Evolutionary conservation across 2,329 filamentous ascomycete genomes (phyloP), one percentile per base, ranked within the genome.

Genomic region (Domatiomyces globalis): DNA sequence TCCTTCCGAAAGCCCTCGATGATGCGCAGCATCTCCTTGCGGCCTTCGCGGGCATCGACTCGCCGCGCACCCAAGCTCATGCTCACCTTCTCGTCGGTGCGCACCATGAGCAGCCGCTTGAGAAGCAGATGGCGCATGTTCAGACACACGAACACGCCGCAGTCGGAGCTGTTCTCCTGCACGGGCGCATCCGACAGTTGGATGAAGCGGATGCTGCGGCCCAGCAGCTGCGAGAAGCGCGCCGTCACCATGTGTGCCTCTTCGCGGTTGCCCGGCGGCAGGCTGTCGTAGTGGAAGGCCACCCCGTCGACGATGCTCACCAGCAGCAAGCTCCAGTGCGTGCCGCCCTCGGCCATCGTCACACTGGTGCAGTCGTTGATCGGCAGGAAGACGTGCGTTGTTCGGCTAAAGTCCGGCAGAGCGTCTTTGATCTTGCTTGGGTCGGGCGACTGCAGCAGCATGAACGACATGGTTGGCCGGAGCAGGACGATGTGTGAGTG

Each of bases 241-340:
- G 77, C 70, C 0, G 84, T 80, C 5, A 84, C 84, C 1, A 77
- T 71, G 48, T 77, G 75, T 0, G 87, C 92, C 58, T 94, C 85
- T 43, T 75, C 70, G 54, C 79, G 78, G 67, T 98, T 96, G 42
- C 80, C 77, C 1, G 82, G 81, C 1, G 79, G 78, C 22, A 96
- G 74, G 1, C 84, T 90, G 69, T 98, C 92, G 70, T 98, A 98
- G 72, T 98, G 92, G 67, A 98, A 98, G 0, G 90, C 87, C 2
- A 95, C 81, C 7, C 87, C 82, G 64, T 98, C 92, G 48, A 94
- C 81, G 43, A 88, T 78, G 10, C 83, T 88, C 29, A 98, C 89
- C 2, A 98, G 78, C 0, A 98, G 80, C 0, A 98, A 73, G 0
- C 87, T 94, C 92, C 92, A 98, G 67, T 98, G 92, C 2, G 84